Conservation (phyloP, 2,329 filamentous ascomycete genomes). For the Colletotrichum sp. region DNA sequence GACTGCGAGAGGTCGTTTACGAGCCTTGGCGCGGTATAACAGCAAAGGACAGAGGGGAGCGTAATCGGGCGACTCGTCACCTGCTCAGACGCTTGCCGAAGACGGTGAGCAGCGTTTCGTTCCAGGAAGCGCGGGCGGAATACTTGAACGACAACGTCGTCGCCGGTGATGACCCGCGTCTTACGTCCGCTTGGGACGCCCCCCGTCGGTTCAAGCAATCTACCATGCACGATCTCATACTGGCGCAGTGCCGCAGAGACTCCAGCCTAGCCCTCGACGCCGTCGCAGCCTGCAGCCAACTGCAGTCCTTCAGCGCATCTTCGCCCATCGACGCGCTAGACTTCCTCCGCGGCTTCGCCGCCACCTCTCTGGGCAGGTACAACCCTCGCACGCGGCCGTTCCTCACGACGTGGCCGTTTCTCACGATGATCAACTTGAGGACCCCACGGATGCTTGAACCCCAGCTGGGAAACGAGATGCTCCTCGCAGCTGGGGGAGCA, state of each 20-base stretch:
- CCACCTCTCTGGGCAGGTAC: neutral
- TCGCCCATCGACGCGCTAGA: neutral
- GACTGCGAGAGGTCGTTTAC: neutral
- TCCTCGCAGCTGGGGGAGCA: neutral
- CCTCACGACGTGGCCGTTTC: neutral
- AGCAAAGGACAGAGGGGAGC: neutral
- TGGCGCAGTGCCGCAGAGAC: neutral
- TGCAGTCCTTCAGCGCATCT: neutral
- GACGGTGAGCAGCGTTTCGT: neutral
- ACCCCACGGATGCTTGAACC: neutral
- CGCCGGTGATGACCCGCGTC: neutral
- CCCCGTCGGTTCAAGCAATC: too few relatives aligned
- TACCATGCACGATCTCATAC: neutral
- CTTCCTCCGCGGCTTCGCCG: neutral
- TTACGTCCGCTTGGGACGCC: neutral
- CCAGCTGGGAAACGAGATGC: neutral
- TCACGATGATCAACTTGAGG: neutral
- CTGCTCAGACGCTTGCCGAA: neutral
- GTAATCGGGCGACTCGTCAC: neutral
- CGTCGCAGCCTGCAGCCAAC: neutral
- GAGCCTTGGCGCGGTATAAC: neutral
- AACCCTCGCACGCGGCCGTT: neutral
- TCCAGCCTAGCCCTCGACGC: neutral
- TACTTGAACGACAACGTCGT: neutral
- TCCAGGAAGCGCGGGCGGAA: neutral